Evolutionary conservation across 768 basidiomycete species (phyloP).

Genomic region (Lenzites betulinus): DNA sequence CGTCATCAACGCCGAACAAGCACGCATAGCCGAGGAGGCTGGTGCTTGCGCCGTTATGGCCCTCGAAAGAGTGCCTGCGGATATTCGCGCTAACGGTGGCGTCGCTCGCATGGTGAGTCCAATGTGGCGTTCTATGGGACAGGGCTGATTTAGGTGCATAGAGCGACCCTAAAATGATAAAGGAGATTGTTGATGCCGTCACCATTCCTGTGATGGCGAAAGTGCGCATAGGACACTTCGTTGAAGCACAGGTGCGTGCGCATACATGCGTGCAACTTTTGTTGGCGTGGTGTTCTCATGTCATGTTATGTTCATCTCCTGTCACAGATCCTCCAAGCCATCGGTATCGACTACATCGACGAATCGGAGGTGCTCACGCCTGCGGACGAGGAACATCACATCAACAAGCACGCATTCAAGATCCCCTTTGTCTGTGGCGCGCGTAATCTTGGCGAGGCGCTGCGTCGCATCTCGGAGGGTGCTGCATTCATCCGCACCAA

Average conservation of each 20-base stretch:
- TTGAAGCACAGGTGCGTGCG: conserved; percentile 81
- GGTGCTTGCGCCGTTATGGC: conserved; percentile 99
- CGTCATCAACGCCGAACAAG: conserved; percentile 85
- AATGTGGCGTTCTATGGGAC: not conserved
- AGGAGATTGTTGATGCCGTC: conserved; percentile 90
- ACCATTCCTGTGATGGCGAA: conserved; percentile 98
- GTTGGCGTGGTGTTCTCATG: not conserved
- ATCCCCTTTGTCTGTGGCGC: conserved; percentile 96
- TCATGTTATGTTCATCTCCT: not conserved
- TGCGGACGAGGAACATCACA: conserved; percentile 94
- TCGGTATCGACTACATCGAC: conserved; percentile 97
- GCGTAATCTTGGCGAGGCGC: conserved; percentile 92
- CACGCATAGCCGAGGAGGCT: conserved; percentile 95
- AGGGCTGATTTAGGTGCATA: conserved; percentile 28
- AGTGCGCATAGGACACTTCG: conserved; percentile 95
- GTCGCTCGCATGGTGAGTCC: conserved; percentile 90
- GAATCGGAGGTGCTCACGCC: conserved; percentile 95
- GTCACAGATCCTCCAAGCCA: conserved; percentile 81
- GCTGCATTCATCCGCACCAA: conserved; percentile 99
- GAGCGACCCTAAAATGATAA: conserved; percentile 97
- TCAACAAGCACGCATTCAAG: conserved; percentile 96
- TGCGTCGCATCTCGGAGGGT: conserved; percentile 95
- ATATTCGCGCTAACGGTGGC: conserved; percentile 89
- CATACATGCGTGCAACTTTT: not conserved
- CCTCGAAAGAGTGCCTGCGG: conserved; percentile 91